These are phyloP conservation scores for Euphrasia arctica DNA, from an alignment of 305 asterid genomes.

Conservation along the genomic window DNA sequence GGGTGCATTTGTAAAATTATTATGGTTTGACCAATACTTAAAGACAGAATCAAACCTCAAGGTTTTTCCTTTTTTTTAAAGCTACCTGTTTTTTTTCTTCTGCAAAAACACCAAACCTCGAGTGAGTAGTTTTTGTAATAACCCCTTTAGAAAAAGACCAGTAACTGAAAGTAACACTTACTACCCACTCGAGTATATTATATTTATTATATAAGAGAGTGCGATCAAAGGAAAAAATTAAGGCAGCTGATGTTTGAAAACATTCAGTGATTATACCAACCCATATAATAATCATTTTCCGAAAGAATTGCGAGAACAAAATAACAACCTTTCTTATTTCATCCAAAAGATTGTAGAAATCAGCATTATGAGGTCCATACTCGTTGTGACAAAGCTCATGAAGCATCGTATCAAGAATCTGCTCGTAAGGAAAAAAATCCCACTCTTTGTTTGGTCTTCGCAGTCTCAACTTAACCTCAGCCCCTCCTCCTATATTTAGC, in stretches of 20 bases:
- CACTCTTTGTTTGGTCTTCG: constrained; percentile 72
- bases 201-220: not conserved
- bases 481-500: constrained; percentile 74
- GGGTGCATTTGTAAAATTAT: no score
- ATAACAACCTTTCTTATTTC: constrained; percentile 61
- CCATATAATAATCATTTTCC: not conserved
- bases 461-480: constrained; percentile 72
- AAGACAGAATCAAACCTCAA: no score
- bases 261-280: constrained; percentile 6
- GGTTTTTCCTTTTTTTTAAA: no score
- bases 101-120: no score
- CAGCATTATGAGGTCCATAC: constrained; percentile 71
- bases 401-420: constrained; percentile 81
- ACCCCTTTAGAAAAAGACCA: not conserved
- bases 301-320: not conserved
- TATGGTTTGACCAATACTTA: no score
- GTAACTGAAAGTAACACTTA: not conserved
- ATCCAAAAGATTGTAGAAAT: constrained; percentile 80
- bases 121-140: no score
- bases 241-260: not conserved
- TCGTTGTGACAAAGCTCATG: constrained; percentile 92
- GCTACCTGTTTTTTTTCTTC: no score
- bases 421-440: constrained; percentile 69
- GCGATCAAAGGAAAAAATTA: not conserved
- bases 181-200: not conserved